Percentiles rank a stretch among this genome's conserved stretches.
phyloP scores from a whole-genome alignment of 2,329 filamentous ascomycete genomes.

The Trichoderma sp. region DNA sequence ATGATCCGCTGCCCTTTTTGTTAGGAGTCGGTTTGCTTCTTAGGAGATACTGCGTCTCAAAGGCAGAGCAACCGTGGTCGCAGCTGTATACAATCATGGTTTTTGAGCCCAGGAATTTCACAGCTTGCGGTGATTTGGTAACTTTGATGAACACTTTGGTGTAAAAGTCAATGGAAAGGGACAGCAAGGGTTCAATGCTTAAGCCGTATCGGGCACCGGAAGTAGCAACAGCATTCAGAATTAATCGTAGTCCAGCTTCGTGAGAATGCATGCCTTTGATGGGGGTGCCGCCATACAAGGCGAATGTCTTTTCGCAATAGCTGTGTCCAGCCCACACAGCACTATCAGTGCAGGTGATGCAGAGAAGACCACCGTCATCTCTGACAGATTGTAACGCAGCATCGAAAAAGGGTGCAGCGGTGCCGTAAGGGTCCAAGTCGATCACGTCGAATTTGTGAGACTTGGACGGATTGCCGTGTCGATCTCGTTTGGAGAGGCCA shows the following conservation, averaged over 20 bases:
- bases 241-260: constrained; percentile 84
- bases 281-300: constrained; percentile 89
- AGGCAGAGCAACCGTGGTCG: constrained; percentile 88
- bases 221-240: constrained; percentile 79
- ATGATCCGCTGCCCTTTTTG: constrained; percentile 70
- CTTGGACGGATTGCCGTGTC: constrained; percentile 45
- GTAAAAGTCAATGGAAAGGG: constrained; percentile 95
- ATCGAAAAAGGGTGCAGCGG: constrained; percentile 89
- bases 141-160: constrained; percentile 85
- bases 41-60: constrained; percentile 79
- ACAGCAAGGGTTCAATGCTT: constrained; percentile 86
- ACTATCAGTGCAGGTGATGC: constrained; percentile 95
- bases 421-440: constrained; percentile 94
- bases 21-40: constrained; percentile 67
- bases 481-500: constrained; percentile 50
- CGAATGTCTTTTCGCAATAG: constrained; percentile 91
- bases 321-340: constrained; percentile 93
- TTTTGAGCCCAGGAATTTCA: constrained; percentile 89
- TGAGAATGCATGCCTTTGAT: constrained; percentile 85
- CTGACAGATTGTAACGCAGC: constrained; percentile 82
- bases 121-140: constrained; percentile 75
- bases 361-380: constrained; percentile 85
- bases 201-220: constrained; percentile 85
- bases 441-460: constrained; percentile 81
- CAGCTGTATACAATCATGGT: constrained; percentile 94